phyloP scores from a whole-genome alignment of 495 filamentous ascomycete species.

The Saxophila tyrrhenica region DNA sequence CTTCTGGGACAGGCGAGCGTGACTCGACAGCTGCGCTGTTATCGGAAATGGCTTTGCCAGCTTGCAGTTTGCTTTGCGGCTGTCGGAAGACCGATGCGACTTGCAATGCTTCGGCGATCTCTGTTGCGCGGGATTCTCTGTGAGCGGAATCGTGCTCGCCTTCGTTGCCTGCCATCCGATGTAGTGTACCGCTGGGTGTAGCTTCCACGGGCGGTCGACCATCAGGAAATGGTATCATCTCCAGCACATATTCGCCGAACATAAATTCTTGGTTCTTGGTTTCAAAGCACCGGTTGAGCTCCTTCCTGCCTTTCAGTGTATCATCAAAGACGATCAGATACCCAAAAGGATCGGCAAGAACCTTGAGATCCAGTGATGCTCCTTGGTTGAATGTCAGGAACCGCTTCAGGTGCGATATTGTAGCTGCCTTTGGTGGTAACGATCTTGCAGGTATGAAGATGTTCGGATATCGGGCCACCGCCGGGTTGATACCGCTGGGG shows the following conservation, averaged over 20 bases:
- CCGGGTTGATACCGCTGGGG: background rate
- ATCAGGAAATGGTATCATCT: constrained; percentile 1
- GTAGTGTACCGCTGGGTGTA: background rate
- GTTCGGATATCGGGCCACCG: constrained; percentile 1
- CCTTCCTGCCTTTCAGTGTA: background rate
- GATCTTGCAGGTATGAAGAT: constrained; percentile 10
- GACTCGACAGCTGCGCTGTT: too few species aligned
- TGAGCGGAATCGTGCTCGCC: too few species aligned
- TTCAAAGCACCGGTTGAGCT: constrained; percentile 1
- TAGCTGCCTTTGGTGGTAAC: constrained; percentile 1
- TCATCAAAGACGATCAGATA: constrained; percentile 16
- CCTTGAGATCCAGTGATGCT: background rate
- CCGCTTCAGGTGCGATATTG: background rate
- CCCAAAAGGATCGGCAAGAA: constrained; percentile 20
- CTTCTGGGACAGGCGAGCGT: too few species aligned
- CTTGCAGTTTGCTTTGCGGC: too few species aligned
- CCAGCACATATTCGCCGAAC: constrained; percentile 2
- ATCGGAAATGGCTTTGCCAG: too few species aligned
- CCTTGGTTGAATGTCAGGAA: background rate
- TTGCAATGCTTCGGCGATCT: too few species aligned
- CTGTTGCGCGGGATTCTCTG: too few species aligned
- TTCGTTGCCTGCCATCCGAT: too few species aligned
- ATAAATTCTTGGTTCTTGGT: background rate
- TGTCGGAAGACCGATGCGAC: too few species aligned
- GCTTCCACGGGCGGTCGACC: background rate